Base-by-base conservation (phyloP, 2,329 filamentous ascomycete genomes). In the Penicillium polonicum region DNA sequence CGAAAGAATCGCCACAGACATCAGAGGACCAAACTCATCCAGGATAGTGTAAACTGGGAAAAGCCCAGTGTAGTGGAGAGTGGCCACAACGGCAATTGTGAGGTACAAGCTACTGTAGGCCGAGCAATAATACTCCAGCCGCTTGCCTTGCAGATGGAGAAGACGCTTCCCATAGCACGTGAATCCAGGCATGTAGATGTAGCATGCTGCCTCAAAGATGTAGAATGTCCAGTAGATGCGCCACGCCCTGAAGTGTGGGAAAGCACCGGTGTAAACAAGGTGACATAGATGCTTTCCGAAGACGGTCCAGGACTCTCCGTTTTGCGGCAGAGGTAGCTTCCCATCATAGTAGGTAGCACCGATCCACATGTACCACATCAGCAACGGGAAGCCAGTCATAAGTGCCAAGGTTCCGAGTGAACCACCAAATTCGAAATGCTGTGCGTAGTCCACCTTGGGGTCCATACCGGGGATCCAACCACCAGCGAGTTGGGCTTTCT, bases 321-420 rank as follows among this genome's bases (percentile, higher is more conserved):
- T 68, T 2, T 78, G 77, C 0, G 87, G 90, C 25, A 80, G 76
- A 9, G 94, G 94, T 25, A 94, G 80, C 60, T 88, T 85, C 61
- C 93, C 93, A 70, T 91, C 81, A 78, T 97, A 97, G 78, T 92
- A 95, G 31, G 88, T 92, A 13, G 93, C 89, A 39, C 94, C 94
- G 72, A 96, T 87, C 90, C 92, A 97, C 92, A 97, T 96, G 79
- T 97, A 97, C 84, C 90, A 97, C 93, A 97, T 97, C 65, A 97
- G 82, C 27, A 87, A 59, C 13, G 94, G 94, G 76, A 97, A 99
- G 44, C 88, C 86, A 61, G 90, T 81, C 91, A 97, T 97, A 82
- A 97, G 89, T 62, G 83, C 80, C 9, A 82, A 77, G 44, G 91
- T 88, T 48, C 93, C 93, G 5, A 84, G 72, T 3, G 90, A 85